Base-by-base conservation (phyloP, 345 rosid species). In the Salix brachista region DNA sequence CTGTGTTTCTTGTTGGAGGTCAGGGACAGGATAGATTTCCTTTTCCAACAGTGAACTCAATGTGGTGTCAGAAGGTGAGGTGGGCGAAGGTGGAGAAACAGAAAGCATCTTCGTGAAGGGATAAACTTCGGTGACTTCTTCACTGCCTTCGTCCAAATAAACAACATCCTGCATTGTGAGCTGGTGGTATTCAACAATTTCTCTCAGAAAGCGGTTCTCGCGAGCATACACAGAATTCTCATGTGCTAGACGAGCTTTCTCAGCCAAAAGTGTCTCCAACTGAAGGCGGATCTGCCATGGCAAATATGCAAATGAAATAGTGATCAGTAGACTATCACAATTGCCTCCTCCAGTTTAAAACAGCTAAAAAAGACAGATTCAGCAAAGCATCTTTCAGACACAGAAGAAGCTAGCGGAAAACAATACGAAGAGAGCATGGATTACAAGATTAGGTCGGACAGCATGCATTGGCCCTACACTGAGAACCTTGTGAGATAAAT, bases 91-190 rank as follows among this genome's bases (percentile, higher is more conserved):
- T 32, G 94, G 91, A 23, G 92, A 83, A 73, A 82, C 75, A 0
- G 91, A 86, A 5, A 90, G 86, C 52, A 88, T 79, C 70, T 83
- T 86, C 34, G 90, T 75, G 28, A 73, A 54, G 60, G 98, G 97
- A 77, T 89, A 87, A 52, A 91, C 93, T 89, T 95, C 97, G 18
- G 90, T 87, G 17, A 93, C 93, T 83, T 96, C 97, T 85, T 96
- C 97, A 44, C 83, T 88, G 36, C 95, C 91, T 81, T 96, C 98
- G 26, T 96, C 96, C 5, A 96, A 82, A 72, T 92, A 94, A 26
- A 96, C 98, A 41, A 96, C 89, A 81, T 94, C 98, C 84, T 96
- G 99, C 99, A 91, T 94, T 19, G 96, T 94, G 25, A 96, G 85
- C 37, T 96, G 99, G 77, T 96, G 97, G 83, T 94, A 96, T 70